These are phyloP conservation scores for Phoma sp. DNA, from an alignment of 2,329 filamentous ascomycete species.

Conservation along the genomic window DNA sequence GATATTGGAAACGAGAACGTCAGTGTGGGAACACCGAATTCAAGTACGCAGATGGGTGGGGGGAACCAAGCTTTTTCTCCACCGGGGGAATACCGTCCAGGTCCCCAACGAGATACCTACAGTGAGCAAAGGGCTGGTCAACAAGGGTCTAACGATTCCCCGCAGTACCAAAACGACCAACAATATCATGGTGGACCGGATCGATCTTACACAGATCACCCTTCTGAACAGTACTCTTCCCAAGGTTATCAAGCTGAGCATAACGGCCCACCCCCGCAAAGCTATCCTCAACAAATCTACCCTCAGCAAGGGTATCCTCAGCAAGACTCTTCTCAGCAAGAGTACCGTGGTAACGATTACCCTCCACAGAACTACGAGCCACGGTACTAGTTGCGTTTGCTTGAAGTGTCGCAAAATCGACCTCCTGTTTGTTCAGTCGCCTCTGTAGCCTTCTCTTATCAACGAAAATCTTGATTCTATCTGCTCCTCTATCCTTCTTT, in stretches of 20 bases:
- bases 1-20: conserved; percentile 42
- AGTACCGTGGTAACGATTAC: conserved; percentile 17
- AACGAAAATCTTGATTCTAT: too few species aligned
- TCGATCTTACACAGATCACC: neutral
- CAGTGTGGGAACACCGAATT: conserved; percentile 32
- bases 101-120: conserved; percentile 9
- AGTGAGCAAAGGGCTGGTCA: conserved; percentile 5
- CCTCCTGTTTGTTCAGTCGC: too few species aligned
- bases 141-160: conserved; percentile 11
- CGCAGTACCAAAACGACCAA: conserved; percentile 16
- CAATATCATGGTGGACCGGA: conserved; percentile 13
- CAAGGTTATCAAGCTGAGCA: conserved; percentile 6
- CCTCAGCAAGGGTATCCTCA: conserved; percentile 14
- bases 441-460: too few species aligned
- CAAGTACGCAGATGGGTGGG: conserved; percentile 21
- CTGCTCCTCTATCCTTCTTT: too few species aligned
- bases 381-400: neutral
- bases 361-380: conserved; percentile 16
- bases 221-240: too few species aligned
- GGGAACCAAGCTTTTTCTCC: conserved; percentile 7
- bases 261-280: conserved; percentile 7
- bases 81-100: conserved; percentile 12
- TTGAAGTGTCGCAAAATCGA: neutral
- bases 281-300: conserved; percentile 13
- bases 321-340: neutral